A percentile compares a stretch with the other conserved stretches of the same genome.
Conservation (phyloP, 306 rosid genomes). For the Fragaria ananassa region DNA sequence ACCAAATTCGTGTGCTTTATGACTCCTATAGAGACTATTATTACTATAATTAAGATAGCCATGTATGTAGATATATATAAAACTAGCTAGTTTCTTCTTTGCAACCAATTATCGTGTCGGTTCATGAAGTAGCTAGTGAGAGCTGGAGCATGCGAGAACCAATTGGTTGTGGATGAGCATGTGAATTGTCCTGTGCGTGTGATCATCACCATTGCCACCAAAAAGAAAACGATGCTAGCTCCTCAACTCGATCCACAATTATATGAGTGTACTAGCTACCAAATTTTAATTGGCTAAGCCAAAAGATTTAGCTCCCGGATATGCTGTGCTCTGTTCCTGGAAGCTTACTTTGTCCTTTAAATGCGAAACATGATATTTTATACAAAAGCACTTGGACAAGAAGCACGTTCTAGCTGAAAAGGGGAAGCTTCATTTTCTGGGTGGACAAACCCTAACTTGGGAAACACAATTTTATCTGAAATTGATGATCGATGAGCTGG, state of each 20-base stretch:
- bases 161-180: conserved; percentile 43
- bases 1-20: no score
- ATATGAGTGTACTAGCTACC: not conserved
- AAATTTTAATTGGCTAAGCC: not conserved
- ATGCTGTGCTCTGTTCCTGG: not conserved
- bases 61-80: no score
- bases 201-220: conserved; percentile 32
- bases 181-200: conserved; percentile 41
- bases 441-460: conserved; percentile 20
- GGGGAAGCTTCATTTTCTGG: not conserved
- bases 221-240: not conserved
- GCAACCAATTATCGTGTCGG: conserved; percentile 51
- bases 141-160: conserved; percentile 42
- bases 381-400: conserved; percentile 9
- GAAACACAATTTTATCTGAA: conserved; percentile 42
- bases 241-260: not conserved
- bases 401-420: not conserved
- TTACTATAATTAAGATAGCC: no score
- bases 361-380: not conserved
- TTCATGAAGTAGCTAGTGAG: conserved; percentile 21
- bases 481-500: conserved; percentile 20
- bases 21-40: no score
- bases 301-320: not conserved
- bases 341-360: not conserved
- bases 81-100: no score